A percentile compares a stretch with the other conserved stretches of the same genome.
phyloP scores from a whole-genome alignment of 345 rosid species.

The Raphanus raphanistrum region DNA sequence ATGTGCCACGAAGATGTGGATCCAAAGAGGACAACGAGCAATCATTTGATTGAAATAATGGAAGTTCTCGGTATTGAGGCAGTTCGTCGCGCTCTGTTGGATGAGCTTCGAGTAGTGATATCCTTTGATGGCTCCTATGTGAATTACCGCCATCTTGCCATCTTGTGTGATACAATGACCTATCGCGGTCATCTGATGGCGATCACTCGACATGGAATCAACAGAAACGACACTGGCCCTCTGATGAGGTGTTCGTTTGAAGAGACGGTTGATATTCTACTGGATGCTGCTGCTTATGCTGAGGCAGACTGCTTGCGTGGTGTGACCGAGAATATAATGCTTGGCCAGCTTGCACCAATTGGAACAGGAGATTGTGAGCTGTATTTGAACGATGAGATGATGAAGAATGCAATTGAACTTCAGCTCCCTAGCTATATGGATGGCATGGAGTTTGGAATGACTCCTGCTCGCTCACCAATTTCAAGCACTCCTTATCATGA shows the following conservation, averaged over 20 bases:
- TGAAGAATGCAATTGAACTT: conserved; percentile 95
- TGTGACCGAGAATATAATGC: conserved; percentile 94
- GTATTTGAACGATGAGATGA: conserved; percentile 93
- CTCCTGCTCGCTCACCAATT: conserved; percentile 85
- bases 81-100: conserved; percentile 86
- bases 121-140: conserved; percentile 98
- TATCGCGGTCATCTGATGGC: conserved; percentile 99
- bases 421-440: conserved; percentile 98
- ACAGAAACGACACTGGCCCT: conserved; percentile 95
- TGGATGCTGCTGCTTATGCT: conserved; percentile 96
- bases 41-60: conserved; percentile 90
- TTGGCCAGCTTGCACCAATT: conserved; percentile 97
- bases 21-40: conserved; percentile 89
- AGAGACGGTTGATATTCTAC: conserved; percentile 97
- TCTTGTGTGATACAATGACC: conserved; percentile 97
- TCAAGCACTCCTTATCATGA: conserved; percentile 96
- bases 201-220: conserved; percentile 96
- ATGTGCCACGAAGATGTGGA: conserved; percentile 96
- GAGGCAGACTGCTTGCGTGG: conserved; percentile 84
- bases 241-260: conserved; percentile 98
- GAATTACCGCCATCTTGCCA: conserved; percentile 94
- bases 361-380: conserved; percentile 90
- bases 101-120: conserved; percentile 93
- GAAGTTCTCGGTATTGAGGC: conserved; percentile 99
- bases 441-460: conserved; percentile 83